These are phyloP conservation scores for Sclerotinia spermophila DNA, from an alignment of 2,329 filamentous ascomycete genomes.

Conservation along the genomic window DNA sequence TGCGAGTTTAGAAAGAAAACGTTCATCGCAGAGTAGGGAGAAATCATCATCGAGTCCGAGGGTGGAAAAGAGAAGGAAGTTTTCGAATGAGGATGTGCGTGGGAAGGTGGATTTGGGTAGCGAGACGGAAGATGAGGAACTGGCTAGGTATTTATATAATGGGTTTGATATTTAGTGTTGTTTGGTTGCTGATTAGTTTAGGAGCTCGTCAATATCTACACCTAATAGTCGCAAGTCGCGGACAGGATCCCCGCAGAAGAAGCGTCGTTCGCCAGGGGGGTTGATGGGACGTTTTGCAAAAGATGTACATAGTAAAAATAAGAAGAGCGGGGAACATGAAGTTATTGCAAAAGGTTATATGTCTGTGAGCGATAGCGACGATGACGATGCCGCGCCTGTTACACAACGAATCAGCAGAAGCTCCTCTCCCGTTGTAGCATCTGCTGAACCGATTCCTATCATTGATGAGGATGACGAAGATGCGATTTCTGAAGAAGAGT, in stretches of 20 bases:
- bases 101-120: constrained; percentile 21
- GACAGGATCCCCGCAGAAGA: constrained; percentile 12
- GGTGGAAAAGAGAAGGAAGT: constrained; percentile 31
- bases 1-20: constrained; percentile 28
- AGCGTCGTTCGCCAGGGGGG: constrained; percentile 20
- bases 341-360: constrained; percentile 24
- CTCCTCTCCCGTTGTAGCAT: background rate
- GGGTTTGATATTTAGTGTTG: background rate
- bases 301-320: constrained; percentile 21
- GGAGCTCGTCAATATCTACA: constrained; percentile 27
- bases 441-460: background rate
- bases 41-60: constrained; percentile 24
- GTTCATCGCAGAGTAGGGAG: constrained; percentile 29
- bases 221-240: constrained; percentile 25
- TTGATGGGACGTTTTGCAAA: constrained; percentile 26
- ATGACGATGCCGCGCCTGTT: constrained; percentile 18
- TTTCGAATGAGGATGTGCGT: constrained; percentile 22
- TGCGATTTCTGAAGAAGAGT: constrained; percentile 32
- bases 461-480: constrained; percentile 30
- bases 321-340: constrained; percentile 15
- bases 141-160: constrained; percentile 6
- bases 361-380: constrained; percentile 30
- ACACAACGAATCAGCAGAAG: background rate
- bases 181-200: constrained; percentile 18
- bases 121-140: constrained; percentile 19